Evolutionary conservation across 495 filamentous ascomycete species (phyloP).

Genomic region (Chaetomium fimeti): DNA sequence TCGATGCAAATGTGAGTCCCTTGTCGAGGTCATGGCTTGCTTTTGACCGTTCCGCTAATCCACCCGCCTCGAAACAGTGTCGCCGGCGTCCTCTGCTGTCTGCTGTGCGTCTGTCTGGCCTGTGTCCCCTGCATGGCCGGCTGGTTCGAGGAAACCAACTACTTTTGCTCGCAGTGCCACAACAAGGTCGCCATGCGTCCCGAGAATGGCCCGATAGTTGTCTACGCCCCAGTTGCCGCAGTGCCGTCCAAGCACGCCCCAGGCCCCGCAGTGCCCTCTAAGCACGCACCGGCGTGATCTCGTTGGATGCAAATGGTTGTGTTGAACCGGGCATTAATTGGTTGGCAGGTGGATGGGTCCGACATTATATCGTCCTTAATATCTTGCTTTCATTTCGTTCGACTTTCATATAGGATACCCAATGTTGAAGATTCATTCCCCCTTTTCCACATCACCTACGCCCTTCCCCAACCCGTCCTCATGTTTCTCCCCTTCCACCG

Average conservation of each 20-base stretch:
- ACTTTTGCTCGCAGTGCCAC: slow-evolving; percentile 33
- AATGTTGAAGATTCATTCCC: background rate
- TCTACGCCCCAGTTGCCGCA: slow-evolving; percentile 20
- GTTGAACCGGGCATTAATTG: background rate
- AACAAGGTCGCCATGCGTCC: slow-evolving; percentile 30
- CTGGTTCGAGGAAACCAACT: slow-evolving; percentile 39
- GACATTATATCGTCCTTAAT: background rate
- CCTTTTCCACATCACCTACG: background rate
- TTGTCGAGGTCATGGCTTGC: background rate
- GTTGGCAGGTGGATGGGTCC: background rate
- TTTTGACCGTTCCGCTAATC: background rate
- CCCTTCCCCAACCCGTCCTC: background rate
- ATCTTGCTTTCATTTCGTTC: background rate
- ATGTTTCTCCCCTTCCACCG: background rate
- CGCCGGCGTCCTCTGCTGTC: slow-evolving; percentile 33
- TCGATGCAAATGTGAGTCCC: slow-evolving; percentile 34
- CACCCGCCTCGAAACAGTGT: slow-evolving; percentile 21
- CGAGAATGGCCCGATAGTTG: slow-evolving; percentile 24
- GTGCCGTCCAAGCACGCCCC: slow-evolving; percentile 23
- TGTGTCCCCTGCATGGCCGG: slow-evolving; percentile 35
- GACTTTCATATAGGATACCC: background rate
- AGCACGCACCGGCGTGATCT: background rate
- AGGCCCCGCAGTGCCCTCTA: slow-evolving; percentile 22
- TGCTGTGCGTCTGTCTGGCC: slow-evolving; percentile 35
- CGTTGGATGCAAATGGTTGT: background rate